Base-by-base conservation (phyloP, 2,329 filamentous ascomycete species). In the Ophiostoma sp. region DNA sequence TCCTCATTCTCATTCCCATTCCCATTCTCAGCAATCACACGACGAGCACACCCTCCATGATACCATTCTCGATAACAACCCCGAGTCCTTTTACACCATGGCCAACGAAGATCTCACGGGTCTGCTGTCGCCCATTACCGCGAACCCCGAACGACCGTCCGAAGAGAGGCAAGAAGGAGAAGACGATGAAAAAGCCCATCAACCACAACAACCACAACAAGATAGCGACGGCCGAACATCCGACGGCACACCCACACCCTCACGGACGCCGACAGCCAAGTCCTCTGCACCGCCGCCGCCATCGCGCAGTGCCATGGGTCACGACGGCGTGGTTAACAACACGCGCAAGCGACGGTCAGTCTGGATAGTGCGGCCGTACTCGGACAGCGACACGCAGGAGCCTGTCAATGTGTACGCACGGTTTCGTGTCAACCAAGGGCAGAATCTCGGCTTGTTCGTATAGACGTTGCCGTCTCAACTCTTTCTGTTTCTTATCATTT, bases 341-440 rank as follows among this genome's bases (percentile, higher is more conserved):
- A 38, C 16, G 64, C 67, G 2, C 42, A 75, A 74, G 65, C 69
- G 68, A 16, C 71, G 75, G 16, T 72, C 73, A 0, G 72, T 76
- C 60, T 76, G 75, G 75, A 65, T 76, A 7, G 75, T 76, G 18
- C 72, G 74, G 38, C 72, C 75, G 1, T 72, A 72, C 45, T 73
- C 76, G 49, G 71, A 69, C n/a, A 72, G 71, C 27, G 72, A 73
- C 9, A 62, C 45, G 18, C 68, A 65, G 0, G 69, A 64, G 68
- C 71, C 58, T 65, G 74, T 75, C 6, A 76, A 74, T 47, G 72
- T 74, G 0, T 73, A 74, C 65, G 73, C 74, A 7, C 72, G 74
- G 45, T 66, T 76, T 38, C 69, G 72, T 4, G 71, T 73, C 16
- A 69, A 70, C 42, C 68, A 72, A 1, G 71, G 72, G 5, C 72